A percentile compares a stretch with the other conserved stretches of the same genome.
phyloP scores from a whole-genome alignment of 2,329 filamentous ascomycete species.

The Trichoderma simmonsii region DNA sequence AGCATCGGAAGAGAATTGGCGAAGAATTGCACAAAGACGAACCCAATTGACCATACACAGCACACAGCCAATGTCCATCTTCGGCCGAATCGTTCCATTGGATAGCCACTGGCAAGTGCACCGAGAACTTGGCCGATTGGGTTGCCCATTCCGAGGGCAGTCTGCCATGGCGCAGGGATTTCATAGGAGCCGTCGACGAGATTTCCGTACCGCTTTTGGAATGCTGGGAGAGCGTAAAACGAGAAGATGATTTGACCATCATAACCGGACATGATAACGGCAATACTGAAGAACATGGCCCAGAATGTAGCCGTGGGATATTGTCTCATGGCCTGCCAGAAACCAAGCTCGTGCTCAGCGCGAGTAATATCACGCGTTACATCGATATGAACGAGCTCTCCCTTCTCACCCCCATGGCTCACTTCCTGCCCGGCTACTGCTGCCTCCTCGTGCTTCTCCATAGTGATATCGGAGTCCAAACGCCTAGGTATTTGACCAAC shows the following conservation, averaged over 20 bases:
- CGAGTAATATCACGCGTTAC: constrained; percentile 25
- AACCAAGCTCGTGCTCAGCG: constrained; percentile 28
- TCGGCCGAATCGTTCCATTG: constrained; percentile 41
- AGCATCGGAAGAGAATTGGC: constrained; percentile 53
- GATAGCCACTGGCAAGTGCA: constrained; percentile 30
- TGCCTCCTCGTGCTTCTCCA: constrained; percentile 2
- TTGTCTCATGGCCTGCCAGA: constrained; percentile 29
- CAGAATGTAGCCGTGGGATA: constrained; percentile 40
- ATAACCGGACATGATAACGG: constrained; percentile 33
- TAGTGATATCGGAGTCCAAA: neutral
- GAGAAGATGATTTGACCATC: constrained; percentile 39
- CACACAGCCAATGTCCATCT: constrained; percentile 45
- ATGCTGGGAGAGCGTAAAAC: constrained; percentile 37
- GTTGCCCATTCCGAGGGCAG: constrained; percentile 44
- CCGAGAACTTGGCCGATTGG: constrained; percentile 48
- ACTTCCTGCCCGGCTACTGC: neutral
- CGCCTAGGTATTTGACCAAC: neutral
- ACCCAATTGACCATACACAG: constrained; percentile 44
- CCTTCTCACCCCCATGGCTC: neutral
- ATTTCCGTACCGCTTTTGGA: constrained; percentile 32
- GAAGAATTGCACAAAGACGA: constrained; percentile 64
- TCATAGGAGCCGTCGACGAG: constrained; percentile 38
- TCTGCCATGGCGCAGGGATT: constrained; percentile 48
- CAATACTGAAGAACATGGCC: constrained; percentile 30
- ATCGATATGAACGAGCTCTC: constrained; percentile 20